Evolutionary conservation across 305 asterid species (phyloP), one percentile per base, ranked within the genome.

Genomic region (Andrographis paniculata): DNA sequence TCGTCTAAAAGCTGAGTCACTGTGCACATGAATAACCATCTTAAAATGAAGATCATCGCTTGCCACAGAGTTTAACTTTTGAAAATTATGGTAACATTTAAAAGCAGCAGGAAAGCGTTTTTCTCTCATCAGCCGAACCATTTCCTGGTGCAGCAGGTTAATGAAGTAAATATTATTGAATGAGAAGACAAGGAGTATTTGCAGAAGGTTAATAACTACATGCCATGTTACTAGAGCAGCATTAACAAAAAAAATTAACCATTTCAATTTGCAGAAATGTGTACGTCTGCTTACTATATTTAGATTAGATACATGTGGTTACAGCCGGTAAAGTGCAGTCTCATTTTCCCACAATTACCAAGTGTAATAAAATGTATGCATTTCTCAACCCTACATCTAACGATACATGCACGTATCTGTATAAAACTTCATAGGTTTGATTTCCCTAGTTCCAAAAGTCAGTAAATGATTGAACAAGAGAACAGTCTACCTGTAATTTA

Each of bases 11-110:
- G 78, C 84, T 55, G 95, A 92, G 69, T 92, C 99, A 47, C 87
- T 79, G 60, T 73, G 87, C 45, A 92, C 95, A 59, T 92, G 99
- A 66, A 91, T 74, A 65, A 87, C 95, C 99, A 91, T 83, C 80
- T 80, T 91, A 73, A 76, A 81, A 72, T 80, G 69, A 69, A 86
- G 89, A 70, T 78, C 73, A 58, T 83, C 89, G 58, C 70, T 77
- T 54, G 93, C 60, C 51, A 69, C 53, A 40, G 84, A 70, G 53
- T 71, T 61, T 47, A 71, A 54, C 63, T 83, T 87, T 27, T 87
- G 86, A 49, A 78, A 87, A 77, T 91, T 87, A 58, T 91, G 76
- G 50, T 77, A 76, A 61, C 84, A 79, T 81, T 91, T 91, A 61
- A 87, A 91, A 56, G 89, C 78, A 58, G 93, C 86, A 57, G 92